Percentiles rank a stretch among this genome's conserved stretches.
Conservation (phyloP, 2,329 filamentous ascomycete species). For the Epichloe uncinata region DNA sequence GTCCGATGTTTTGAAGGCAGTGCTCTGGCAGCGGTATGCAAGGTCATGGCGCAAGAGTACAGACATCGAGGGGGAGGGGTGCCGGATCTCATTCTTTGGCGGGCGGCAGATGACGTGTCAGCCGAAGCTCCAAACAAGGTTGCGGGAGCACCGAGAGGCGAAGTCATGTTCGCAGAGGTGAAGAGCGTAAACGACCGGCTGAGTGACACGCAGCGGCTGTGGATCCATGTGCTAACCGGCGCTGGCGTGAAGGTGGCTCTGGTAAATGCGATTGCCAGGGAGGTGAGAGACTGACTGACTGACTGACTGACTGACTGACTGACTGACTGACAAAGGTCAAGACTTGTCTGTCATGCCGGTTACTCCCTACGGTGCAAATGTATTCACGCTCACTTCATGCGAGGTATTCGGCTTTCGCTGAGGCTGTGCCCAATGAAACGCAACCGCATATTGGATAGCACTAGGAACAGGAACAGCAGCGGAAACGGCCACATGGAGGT, state of each 20-base stretch:
- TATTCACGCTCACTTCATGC: too few relatives aligned
- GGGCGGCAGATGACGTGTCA: constrained; percentile 16
- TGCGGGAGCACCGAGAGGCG: constrained; percentile 28
- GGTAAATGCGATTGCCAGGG: constrained; percentile 47
- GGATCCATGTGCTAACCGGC: constrained; percentile 85
- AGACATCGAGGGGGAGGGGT: constrained; percentile 67
- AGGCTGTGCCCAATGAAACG: too few relatives aligned
- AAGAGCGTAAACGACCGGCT: constrained; percentile 83
- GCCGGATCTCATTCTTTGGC: constrained; percentile 88
- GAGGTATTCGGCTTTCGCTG: too few relatives aligned
- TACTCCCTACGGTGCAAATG: too few relatives aligned
- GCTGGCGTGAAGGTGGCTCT: constrained; percentile 80
- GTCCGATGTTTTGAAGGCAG: constrained; percentile 65
- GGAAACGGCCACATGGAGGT: too few relatives aligned
- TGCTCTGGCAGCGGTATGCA: constrained; percentile 73
- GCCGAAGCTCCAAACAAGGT: constrained; percentile 5
- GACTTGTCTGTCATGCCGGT: too few relatives aligned
- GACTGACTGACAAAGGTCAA: too few relatives aligned
- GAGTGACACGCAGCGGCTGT: constrained; percentile 90
- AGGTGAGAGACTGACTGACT: constrained; percentile 34
- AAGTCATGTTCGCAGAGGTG: constrained; percentile 67
- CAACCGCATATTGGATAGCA: too few relatives aligned
- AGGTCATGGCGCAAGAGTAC: constrained; percentile 94
- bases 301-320: constrained; percentile 12
- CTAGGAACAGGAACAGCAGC: too few relatives aligned